Percentiles rank a stretch among this genome's conserved stretches.
Conservation (phyloP, 1,139 yeast genomes). For the Yamadazyma diddensiae region DNA sequence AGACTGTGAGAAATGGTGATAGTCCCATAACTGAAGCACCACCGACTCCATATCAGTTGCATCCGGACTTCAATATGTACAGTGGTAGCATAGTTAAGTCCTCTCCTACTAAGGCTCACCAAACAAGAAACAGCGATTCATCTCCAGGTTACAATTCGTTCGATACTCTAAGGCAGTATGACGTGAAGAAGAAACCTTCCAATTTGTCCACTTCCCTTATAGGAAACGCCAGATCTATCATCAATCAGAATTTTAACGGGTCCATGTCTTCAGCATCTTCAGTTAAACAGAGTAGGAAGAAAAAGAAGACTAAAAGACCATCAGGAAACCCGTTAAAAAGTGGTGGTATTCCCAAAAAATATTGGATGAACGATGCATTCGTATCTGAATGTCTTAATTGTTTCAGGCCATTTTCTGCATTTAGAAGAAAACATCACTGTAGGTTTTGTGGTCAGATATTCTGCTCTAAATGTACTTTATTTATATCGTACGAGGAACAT, state of each 20-base stretch:
- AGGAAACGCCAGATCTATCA: slow-evolving; percentile 39
- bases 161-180: slow-evolving; percentile 25
- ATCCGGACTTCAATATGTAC: slow-evolving; percentile 24
- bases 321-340: slow-evolving; percentile 48
- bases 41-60: too few species aligned
- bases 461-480: slow-evolving; percentile 80
- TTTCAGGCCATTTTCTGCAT: slow-evolving; percentile 68
- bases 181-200: slow-evolving; percentile 25
- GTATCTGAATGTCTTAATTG: slow-evolving; percentile 81
- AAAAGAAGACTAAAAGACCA: slow-evolving; percentile 32
- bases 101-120: slow-evolving; percentile 30
- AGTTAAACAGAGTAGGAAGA: slow-evolving; percentile 18
- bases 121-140: slow-evolving; percentile 8
- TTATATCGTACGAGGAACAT: slow-evolving; percentile 74
- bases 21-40: background rate
- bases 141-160: slow-evolving; percentile 46
- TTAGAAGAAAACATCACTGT: slow-evolving; percentile 92
- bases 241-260: slow-evolving; percentile 29
- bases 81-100: slow-evolving; percentile 29
- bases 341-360: slow-evolving; percentile 60
- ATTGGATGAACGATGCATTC: slow-evolving; percentile 91
- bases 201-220: slow-evolving; percentile 33
- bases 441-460: slow-evolving; percentile 95
- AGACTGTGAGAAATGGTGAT: slow-evolving; percentile 22
- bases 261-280: slow-evolving; percentile 33